These are phyloP conservation scores for Phytopythium vexans DNA, from an alignment of 352 stramenopile species.

Conservation along the genomic window DNA sequence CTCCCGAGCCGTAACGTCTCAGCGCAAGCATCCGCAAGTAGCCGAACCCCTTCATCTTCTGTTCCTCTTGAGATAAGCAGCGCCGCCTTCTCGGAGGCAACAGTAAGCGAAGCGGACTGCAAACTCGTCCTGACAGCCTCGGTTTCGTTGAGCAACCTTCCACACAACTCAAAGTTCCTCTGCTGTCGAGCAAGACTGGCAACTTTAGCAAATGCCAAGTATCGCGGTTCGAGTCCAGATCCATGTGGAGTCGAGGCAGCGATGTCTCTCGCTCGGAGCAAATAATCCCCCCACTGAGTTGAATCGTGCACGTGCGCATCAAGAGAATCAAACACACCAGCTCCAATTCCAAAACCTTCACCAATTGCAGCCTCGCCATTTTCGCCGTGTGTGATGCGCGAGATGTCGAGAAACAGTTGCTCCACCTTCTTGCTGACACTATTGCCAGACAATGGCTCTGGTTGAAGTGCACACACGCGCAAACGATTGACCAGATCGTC, in stretches of 20 bases:
- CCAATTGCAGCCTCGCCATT: too few species aligned
- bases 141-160: conserved; percentile 27
- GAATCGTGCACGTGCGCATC: conserved; percentile 34
- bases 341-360: too few species aligned
- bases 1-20: not conserved
- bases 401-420: not conserved
- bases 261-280: not conserved
- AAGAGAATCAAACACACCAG: conserved; percentile 2
- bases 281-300: conserved; percentile 18
- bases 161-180: conserved; percentile 41
- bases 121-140: conserved; percentile 4
- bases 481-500: not conserved
- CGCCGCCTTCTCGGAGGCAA: conserved; percentile 34
- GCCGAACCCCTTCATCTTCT: conserved; percentile 19
- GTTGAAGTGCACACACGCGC: not conserved
- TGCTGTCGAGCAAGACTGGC: conserved; percentile 52
- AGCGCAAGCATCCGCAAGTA: conserved; percentile 13
- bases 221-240: not conserved
- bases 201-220: conserved; percentile 23
- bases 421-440: conserved; percentile 2
- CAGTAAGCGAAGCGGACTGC: conserved; percentile 2
- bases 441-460: not conserved
- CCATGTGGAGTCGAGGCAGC: not conserved
- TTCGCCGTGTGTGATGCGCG: not conserved
- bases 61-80: conserved; percentile 34